Conservation (phyloP, 441 rosid genomes). For the Gossypium davidsonii region DNA sequence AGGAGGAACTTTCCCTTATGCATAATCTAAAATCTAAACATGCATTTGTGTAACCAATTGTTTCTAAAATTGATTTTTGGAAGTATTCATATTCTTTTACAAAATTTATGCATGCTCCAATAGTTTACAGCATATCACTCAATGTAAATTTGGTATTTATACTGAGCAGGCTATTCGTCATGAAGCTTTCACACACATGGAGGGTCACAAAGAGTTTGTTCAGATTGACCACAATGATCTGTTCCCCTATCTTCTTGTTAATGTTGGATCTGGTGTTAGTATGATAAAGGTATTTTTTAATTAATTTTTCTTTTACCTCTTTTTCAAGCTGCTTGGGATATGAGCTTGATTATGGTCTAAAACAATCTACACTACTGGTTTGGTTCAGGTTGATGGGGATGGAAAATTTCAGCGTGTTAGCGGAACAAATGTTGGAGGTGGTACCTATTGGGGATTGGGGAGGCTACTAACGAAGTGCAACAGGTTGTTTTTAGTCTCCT, state of each 20-base stretch:
- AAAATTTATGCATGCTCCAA: neutral
- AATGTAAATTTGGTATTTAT: slow-evolving; percentile 1
- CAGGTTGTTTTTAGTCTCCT: slow-evolving; percentile 43
- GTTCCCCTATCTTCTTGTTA: slow-evolving; percentile 97
- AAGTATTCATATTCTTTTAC: neutral
- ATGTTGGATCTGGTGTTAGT: slow-evolving; percentile 96
- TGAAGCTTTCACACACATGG: slow-evolving; percentile 96
- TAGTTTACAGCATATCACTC: neutral
- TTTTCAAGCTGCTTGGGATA: neutral
- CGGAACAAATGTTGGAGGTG: slow-evolving; percentile 98
- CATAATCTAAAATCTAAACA: neutral
- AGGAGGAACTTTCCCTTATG: neutral
- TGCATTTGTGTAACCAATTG: neutral
- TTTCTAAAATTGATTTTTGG: neutral
- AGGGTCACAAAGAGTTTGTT: slow-evolving; percentile 87
- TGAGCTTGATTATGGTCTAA: neutral
- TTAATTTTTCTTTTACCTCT: neutral
- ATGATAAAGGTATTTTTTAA: slow-evolving; percentile 72
- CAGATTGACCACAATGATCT: slow-evolving; percentile 84
- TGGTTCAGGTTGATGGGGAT: slow-evolving; percentile 89
- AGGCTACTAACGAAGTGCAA: slow-evolving; percentile 92
- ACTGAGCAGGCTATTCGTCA: slow-evolving; percentile 78
- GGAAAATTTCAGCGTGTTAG: slow-evolving; percentile 96
- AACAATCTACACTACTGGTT: slow-evolving; percentile 10
- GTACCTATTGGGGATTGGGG: slow-evolving; percentile 98